phyloP scores from a whole-genome alignment of 2,329 filamentous ascomycete genomes.

The Epichloe uncinata region DNA sequence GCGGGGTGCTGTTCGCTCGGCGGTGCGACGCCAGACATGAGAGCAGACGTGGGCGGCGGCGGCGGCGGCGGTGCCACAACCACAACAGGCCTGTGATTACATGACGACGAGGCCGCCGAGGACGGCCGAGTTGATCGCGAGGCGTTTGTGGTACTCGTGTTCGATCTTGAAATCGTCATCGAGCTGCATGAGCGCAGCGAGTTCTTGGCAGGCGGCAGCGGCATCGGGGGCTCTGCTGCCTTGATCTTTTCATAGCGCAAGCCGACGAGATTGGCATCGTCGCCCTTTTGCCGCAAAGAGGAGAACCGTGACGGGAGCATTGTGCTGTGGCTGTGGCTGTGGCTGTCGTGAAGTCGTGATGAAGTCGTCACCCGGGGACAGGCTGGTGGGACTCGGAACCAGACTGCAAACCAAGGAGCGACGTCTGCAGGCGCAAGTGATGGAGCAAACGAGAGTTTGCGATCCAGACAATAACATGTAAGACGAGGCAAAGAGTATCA shows the following conservation, averaged over 20 bases:
- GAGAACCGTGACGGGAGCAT: slow-evolving; percentile 27
- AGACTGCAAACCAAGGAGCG: not conserved
- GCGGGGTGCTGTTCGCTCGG: slow-evolving; percentile 41
- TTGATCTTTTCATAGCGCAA: slow-evolving; percentile 49
- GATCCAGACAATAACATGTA: not conserved
- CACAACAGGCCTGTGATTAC: slow-evolving; percentile 17
- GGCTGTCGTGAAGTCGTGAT: too few species aligned
- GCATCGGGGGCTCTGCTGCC: slow-evolving; percentile 43
- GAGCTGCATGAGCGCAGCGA: slow-evolving; percentile 10
- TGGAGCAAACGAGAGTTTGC: not conserved
- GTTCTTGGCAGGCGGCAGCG: slow-evolving; percentile 29
- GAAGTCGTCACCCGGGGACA: too few species aligned
- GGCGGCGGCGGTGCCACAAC: slow-evolving; percentile 16
- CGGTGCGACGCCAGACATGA: slow-evolving; percentile 23
- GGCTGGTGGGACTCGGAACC: not conserved
- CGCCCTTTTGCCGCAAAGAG: slow-evolving; percentile 30
- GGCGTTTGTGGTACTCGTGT: slow-evolving; percentile 8
- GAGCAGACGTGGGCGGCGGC: slow-evolving; percentile 13
- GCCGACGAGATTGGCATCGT: slow-evolving; percentile 37
- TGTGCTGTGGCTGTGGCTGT: too few species aligned
- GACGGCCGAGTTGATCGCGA: slow-evolving; percentile 4
- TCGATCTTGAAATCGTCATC: slow-evolving; percentile 11
- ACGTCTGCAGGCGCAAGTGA: not conserved
- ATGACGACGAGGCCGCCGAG: slow-evolving; percentile 9
- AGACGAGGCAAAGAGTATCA: too few species aligned